Base-by-base conservation (phyloP, 1,284 basidiomycete genomes). In the Ustilago sp. region DNA sequence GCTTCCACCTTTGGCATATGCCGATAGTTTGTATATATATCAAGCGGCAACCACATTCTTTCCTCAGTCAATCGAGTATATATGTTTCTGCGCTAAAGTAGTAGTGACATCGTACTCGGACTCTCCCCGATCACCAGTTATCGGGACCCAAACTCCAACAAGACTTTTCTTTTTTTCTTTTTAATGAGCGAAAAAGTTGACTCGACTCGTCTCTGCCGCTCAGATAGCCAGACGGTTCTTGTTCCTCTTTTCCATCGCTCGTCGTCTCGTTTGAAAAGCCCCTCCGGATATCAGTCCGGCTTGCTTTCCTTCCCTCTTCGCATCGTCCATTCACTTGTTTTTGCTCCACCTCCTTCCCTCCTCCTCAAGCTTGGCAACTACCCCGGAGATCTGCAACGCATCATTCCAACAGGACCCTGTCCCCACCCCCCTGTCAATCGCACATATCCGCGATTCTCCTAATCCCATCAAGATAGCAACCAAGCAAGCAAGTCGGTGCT, bases 211-310 rank as follows among this genome's bases (percentile, higher is more conserved):
- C 48, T 61, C 36, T 48, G 41, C 62, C 61, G 61, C 51, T 54
- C 66, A 63, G 51, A 59, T 63, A 58, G 56, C 66, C 55, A 68
- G 28, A 45, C 19, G 19, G 43, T 32, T 11, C 39, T 38, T 9
- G 56, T 48, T 58, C 35, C 41, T 41, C 48, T 47, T 19, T 38
- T 39, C 23, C 48, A 31, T 50, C 45, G 59, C 54, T 17, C 41
- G 7, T 28, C 8, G 19, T 23, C 39, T 38, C 15, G 12, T 47
- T 50, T 31, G 43, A 57, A 60, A 59, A 17, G 45, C 57, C 50
- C 59, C 54, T 63, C 63, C 71, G 72, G 72, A 74, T 74, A 74
- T 70, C 72, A 74, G 67, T 63, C 72, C 72, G 72, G 72, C 63
- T 63, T 69, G 39, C 34, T 34, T 41, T 56, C 34, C 50, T 56